Base-by-base conservation (phyloP, 495 filamentous ascomycete genomes). In the Trypethelium eluteriae region DNA sequence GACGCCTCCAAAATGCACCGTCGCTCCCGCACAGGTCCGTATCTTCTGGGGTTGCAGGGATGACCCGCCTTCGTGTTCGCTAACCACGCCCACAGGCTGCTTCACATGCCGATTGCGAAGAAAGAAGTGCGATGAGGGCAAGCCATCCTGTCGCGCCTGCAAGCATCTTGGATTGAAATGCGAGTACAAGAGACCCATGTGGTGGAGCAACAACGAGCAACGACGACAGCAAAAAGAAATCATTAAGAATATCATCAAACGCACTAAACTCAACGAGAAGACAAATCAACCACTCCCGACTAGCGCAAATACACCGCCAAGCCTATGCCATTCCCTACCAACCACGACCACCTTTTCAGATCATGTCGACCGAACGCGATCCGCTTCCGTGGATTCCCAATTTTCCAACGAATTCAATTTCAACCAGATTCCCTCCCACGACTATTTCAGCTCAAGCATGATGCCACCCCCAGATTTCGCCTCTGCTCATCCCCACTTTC, bases 101-200 rank as follows among this genome's bases (percentile, higher is more conserved):
- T 98, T 93, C 78, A 98, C 93, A 64, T 98, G 94, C 81, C 88
- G 94, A 72, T 78, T 98, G 68, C 86, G 94, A 74, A 79, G 94
- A 72, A 97, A 98, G 84, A 98, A 98, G 85, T 98, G 94, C 79
- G 93, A 98, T 74, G 94, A 98, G 78, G 88, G 87, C 64, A 89
- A 89, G 71, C 89, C 91, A 46, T 80, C 85, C 69, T 98, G 94
- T 81, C 85, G 84, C 62, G 91, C 93, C 62, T 98, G 94, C 84
- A 89, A 84, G 74, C 89, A 96, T 72, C 86, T 98, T 50, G 85
- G 86, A 10, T 83, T 98, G 34, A 80, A 80, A 67, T 98, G 94
- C 78, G 91, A 98, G 81, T 98, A 97, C 78, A 96, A 96, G 83
- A 82, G 93, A 74, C 93, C 94, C 11, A 84, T 90, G 76, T 98